Evolutionary conservation across 371 early-diverging fungal species (phyloP).

Genomic region (Fennellomyces sp.): DNA sequence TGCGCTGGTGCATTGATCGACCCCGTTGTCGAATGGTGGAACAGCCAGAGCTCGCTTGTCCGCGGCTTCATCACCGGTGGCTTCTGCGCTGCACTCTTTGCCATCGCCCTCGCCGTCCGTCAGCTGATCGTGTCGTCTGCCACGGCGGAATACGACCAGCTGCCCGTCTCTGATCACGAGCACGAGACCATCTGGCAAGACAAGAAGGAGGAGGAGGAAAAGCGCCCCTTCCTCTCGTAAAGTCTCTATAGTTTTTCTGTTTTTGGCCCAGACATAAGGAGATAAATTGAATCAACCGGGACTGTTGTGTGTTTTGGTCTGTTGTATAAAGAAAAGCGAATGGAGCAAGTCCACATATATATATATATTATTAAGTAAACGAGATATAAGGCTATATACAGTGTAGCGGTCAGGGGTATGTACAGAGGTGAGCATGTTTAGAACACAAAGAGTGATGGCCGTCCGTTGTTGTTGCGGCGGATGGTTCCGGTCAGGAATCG

Average conservation of each 20-base stretch:
- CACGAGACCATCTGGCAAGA: conserved; percentile 28
- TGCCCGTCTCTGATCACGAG: conserved; percentile 10
- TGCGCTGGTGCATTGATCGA: conserved; percentile 24
- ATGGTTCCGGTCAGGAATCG: not conserved
- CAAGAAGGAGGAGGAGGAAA: conserved; percentile 37
- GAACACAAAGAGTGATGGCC: not conserved
- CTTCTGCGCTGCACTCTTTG: conserved; percentile 29
- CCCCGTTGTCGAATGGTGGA: conserved; percentile 42
- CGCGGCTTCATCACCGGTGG: conserved; percentile 29
- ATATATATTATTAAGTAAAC: not conserved
- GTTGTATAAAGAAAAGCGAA: not conserved
- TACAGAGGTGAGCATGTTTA: not conserved
- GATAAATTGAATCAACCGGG: too few species aligned
- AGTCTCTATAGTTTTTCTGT: too few species aligned
- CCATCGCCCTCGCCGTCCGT: conserved; percentile 28
- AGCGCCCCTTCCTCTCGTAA: conserved; percentile 34
- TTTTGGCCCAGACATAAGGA: too few species aligned
- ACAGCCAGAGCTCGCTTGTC: conserved; percentile 21
- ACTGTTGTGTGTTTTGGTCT: not conserved
- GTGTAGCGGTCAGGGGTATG: not conserved
- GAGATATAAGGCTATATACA: not conserved
- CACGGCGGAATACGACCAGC: conserved; percentile 17
- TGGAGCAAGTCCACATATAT: not conserved
- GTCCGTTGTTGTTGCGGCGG: not conserved
- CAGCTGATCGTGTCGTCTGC: conserved; percentile 23